Percentiles rank a stretch among this genome's conserved stretches.
Conservation (phyloP, 345 rosid genomes). For the Eucalyptus marginata region DNA sequence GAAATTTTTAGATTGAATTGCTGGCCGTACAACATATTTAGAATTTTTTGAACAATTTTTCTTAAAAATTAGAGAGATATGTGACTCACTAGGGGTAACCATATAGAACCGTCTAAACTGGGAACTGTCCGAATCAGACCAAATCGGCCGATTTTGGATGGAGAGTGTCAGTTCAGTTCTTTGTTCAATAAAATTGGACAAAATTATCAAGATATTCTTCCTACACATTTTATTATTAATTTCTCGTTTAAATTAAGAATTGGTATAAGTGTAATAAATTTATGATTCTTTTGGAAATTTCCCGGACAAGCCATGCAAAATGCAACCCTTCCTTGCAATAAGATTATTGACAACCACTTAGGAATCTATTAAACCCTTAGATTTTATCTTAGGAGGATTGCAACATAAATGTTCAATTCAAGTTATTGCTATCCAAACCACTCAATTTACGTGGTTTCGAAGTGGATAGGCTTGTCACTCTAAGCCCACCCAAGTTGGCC, state of each 20-base stretch:
- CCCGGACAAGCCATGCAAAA: neutral
- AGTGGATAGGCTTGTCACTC: neutral
- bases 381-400: neutral
- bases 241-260: neutral
- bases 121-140: too few species aligned
- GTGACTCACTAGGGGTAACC: neutral
- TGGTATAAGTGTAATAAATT: too few species aligned
- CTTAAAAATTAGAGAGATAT: neutral
- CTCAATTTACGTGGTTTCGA: neutral
- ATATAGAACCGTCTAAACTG: rapidly evolving
- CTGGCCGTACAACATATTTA: rapidly evolving
- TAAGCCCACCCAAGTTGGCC: neutral
- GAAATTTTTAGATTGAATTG: neutral
- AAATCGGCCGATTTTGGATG: too few species aligned
- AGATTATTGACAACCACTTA: neutral
- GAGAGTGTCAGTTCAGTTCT: too few species aligned
- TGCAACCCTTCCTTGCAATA: neutral
- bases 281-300: too few species aligned
- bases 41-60: neutral
- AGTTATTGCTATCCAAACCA: neutral
- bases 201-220: too few species aligned
- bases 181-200: too few species aligned
- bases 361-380: neutral
- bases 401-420: neutral
- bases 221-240: too few species aligned